Base-by-base conservation (phyloP, 805 yeast genomes). In the Lachancea mirantina region DNA sequence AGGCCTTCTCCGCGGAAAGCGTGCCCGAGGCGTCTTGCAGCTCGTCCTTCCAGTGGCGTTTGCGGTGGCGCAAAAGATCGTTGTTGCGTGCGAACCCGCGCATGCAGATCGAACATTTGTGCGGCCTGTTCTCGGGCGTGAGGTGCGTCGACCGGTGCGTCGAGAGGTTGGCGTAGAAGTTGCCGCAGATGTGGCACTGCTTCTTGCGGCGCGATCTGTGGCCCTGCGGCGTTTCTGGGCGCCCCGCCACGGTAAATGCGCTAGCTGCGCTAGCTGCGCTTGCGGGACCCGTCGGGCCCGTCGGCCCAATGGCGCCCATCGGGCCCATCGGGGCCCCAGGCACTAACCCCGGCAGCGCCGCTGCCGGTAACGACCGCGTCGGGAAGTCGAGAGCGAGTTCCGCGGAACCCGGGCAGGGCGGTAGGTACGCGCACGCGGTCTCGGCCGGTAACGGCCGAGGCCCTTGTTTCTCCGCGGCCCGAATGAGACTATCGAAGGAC, bases 81-180 rank as follows among this genome's bases (percentile, higher is more conserved):
- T 88, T 88, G 26, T 88, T 79, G 38, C 96, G 68, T 10, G 92
- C 84, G 60, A 87, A 87, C 2, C 95, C 94, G 39, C 95, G 73
- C 24, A 72, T 67, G 56, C 96, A 87, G 20, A 76, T 72, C 25
- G 72, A 66, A 58, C 96, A 87, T 27, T 75, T 65, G 52, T 78
- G 89, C 0, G 94, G 95, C 38, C 94, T 68, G 10, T 76, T 67
- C 14, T 76, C 72, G 8, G 80, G 83, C 34, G 76, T 75, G 30
- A 78, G 57, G 54, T 83, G 95, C 11, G 85, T 81, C 1, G 87
- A 73, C 54, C 75, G 76, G 57, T 83, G 95, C 5, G 95, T 84
- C 16, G 89, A 84, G 45, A 85, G 63, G 52, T 85, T 87, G 35
- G 84, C 74, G 56, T 79, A 87, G 49, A 64, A 76, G 35, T 74